These are phyloP conservation scores for Cyclotella baltica DNA, from an alignment of 108 stramenopile species.

Conservation along the genomic window DNA sequence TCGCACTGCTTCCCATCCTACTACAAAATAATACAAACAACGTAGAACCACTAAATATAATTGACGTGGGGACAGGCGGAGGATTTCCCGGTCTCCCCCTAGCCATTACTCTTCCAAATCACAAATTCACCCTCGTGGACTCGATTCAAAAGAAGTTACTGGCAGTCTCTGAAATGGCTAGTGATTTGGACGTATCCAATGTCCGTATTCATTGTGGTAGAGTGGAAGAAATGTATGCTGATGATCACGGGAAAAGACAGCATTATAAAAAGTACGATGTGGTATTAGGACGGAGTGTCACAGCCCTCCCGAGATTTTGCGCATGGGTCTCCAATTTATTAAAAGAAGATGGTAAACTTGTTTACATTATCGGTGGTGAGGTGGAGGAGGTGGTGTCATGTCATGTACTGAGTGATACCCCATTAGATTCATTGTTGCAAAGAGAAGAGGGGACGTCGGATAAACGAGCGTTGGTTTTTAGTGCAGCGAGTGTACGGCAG, in stretches of 20 bases:
- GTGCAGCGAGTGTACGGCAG: constrained; percentile 45
- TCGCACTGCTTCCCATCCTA: constrained; percentile 62
- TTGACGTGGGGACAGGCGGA: constrained; percentile 87
- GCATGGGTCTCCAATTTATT: constrained; percentile 78
- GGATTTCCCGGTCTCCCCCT: constrained; percentile 93
- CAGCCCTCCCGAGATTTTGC: constrained; percentile 78
- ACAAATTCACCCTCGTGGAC: constrained; percentile 82
- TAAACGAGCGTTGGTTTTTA: constrained; percentile 75
- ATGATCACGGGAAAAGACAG: constrained; percentile 7
- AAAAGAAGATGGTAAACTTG: constrained; percentile 57
- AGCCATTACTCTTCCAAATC: constrained; percentile 75
- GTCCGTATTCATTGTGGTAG: constrained; percentile 79
- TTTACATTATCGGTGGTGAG: constrained; percentile 88
- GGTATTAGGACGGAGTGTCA: constrained; percentile 78
- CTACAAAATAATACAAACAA: neutral
- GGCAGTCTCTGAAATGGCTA: constrained; percentile 81
- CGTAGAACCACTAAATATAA: constrained; percentile 38
- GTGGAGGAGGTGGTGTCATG: constrained; percentile 60
- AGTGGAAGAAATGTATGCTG: constrained; percentile 62
- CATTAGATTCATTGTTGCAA: constrained; percentile 61
- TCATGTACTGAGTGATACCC: constrained; percentile 44
- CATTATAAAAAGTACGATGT: constrained; percentile 63
- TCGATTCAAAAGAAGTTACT: constrained; percentile 82
- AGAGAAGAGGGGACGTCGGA: constrained; percentile 59
- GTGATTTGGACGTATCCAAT: constrained; percentile 68